These are phyloP conservation scores for Anastatica hierochuntica DNA, from an alignment of 345 rosid genomes.

Conservation along the genomic window DNA sequence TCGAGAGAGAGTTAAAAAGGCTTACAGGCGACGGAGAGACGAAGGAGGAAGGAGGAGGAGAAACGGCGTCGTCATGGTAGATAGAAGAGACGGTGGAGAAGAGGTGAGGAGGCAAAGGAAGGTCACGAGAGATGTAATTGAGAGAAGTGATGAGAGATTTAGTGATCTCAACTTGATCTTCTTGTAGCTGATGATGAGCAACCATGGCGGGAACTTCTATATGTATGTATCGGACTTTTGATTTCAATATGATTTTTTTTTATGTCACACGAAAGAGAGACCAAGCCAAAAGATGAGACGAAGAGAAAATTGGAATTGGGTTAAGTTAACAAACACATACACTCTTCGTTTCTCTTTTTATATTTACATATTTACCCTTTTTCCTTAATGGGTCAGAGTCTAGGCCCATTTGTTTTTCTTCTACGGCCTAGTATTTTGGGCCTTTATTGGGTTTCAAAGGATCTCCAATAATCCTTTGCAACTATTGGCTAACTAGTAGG, in stretches of 20 bases:
- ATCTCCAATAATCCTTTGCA: too few relatives aligned
- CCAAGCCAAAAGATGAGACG: slow-evolving; percentile 24
- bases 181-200: slow-evolving; percentile 42
- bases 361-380: slow-evolving; percentile 10
- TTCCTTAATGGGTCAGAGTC: background rate
- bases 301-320: slow-evolving; percentile 1
- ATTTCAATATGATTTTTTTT: too few relatives aligned
- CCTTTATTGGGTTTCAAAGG: slow-evolving; percentile 8
- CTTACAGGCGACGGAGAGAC: slow-evolving; percentile 41
- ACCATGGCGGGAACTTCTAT: slow-evolving; percentile 84
- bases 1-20: background rate
- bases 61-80: slow-evolving; percentile 33
- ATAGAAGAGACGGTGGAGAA: slow-evolving; percentile 59
- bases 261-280: background rate
- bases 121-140: slow-evolving; percentile 76
- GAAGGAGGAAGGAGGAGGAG: slow-evolving; percentile 55
- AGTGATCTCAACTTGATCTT: slow-evolving; percentile 36
- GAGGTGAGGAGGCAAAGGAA: slow-evolving; percentile 76
- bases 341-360: background rate
- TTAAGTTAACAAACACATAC: slow-evolving; percentile 1
- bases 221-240: too few relatives aligned
- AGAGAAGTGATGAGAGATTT: slow-evolving; percentile 80
- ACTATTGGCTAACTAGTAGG: too few relatives aligned
- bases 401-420: background rate
- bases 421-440: too few relatives aligned